These are phyloP conservation scores for Ceratocystiopsis minuta DNA, from an alignment of 2,329 filamentous ascomycete species.

Conservation along the genomic window DNA sequence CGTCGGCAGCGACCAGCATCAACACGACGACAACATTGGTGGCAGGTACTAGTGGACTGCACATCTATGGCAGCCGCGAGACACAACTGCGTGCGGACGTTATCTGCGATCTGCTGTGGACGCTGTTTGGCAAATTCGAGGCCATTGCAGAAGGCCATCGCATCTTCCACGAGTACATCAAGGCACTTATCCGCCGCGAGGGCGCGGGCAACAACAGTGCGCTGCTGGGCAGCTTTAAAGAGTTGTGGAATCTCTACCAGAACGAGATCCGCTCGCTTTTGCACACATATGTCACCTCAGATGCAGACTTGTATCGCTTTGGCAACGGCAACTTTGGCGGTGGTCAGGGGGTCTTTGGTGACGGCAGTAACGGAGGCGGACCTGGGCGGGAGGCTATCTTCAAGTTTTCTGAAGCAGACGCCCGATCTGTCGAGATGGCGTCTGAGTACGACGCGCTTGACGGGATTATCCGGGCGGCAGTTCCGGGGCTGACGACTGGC, in stretches of 20 bases:
- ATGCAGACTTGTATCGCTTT: slow-evolving; percentile 53
- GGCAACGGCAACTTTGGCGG: slow-evolving; percentile 6
- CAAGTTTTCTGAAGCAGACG: slow-evolving; percentile 55
- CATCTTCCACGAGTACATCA: slow-evolving; percentile 81
- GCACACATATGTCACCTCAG: slow-evolving; percentile 90
- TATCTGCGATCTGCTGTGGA: slow-evolving; percentile 80
- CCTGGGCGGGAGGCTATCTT: slow-evolving; percentile 41
- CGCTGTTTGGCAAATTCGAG: slow-evolving; percentile 89
- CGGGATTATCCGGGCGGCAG: slow-evolving; percentile 16
- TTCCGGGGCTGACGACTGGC: slow-evolving; percentile 77
- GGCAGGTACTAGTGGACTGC: slow-evolving; percentile 22
- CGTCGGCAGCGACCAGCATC: slow-evolving; percentile 14
- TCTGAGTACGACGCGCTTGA: background rate
- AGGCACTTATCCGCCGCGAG: slow-evolving; percentile 69
- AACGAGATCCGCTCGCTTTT: slow-evolving; percentile 90
- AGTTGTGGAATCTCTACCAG: slow-evolving; percentile 94
- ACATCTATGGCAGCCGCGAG: slow-evolving; percentile 48
- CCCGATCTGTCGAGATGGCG: background rate
- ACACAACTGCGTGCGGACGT: slow-evolving; percentile 67
- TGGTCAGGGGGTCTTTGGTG: background rate
- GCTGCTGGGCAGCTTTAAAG: slow-evolving; percentile 77
- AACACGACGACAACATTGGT: slow-evolving; percentile 14
- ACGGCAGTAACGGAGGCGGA: background rate
- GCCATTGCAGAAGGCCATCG: slow-evolving; percentile 92
- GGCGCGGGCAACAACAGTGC: slow-evolving; percentile 44